Percentiles rank a stretch among this genome's conserved stretches.
Evolutionary conservation across 192 early-diverging fungal species (phyloP).

Genomic region (Umbelopsis isabellina): DNA sequence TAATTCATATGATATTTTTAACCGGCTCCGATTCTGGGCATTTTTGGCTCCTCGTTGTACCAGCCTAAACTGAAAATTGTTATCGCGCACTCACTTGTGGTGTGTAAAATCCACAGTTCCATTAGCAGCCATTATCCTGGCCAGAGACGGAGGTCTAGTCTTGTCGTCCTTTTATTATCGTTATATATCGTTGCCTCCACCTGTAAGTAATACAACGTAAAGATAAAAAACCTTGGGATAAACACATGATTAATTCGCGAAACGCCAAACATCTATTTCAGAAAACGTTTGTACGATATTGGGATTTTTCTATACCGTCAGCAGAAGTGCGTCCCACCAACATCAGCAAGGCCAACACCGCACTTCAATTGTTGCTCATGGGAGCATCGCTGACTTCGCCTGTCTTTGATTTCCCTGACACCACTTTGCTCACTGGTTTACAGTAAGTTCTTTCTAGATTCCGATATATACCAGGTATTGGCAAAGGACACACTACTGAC

Average conservation of each 20-base stretch:
- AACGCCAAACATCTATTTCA: constrained; percentile 31
- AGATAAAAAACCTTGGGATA: not conserved
- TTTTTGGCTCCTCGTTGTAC: not conserved
- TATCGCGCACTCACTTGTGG: not conserved
- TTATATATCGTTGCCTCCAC: constrained; percentile 84
- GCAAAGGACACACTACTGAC: constrained; percentile 4
- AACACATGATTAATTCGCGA: not conserved
- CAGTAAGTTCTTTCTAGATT: constrained; percentile 46
- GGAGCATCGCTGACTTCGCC: constrained; percentile 73
- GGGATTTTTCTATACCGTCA: constrained; percentile 87
- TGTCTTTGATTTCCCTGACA: constrained; percentile 66
- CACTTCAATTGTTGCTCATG: constrained; percentile 84
- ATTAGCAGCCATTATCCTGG: constrained; percentile 83
- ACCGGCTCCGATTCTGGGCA: no score
- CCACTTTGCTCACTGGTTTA: constrained; percentile 57
- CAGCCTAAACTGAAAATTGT: constrained; percentile 18
- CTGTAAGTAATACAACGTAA: constrained; percentile 52
- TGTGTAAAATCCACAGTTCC: constrained; percentile 43
- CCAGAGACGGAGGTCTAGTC: constrained; percentile 81
- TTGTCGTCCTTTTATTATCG: constrained; percentile 80
- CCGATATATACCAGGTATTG: constrained; percentile 11
- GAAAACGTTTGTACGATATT: constrained; percentile 85
- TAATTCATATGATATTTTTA: constrained; percentile 4
- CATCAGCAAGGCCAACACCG: constrained; percentile 92
- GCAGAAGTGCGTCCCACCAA: constrained; percentile 88